Base-by-base conservation (phyloP, 768 basidiomycete genomes). In the Russula earlei region DNA sequence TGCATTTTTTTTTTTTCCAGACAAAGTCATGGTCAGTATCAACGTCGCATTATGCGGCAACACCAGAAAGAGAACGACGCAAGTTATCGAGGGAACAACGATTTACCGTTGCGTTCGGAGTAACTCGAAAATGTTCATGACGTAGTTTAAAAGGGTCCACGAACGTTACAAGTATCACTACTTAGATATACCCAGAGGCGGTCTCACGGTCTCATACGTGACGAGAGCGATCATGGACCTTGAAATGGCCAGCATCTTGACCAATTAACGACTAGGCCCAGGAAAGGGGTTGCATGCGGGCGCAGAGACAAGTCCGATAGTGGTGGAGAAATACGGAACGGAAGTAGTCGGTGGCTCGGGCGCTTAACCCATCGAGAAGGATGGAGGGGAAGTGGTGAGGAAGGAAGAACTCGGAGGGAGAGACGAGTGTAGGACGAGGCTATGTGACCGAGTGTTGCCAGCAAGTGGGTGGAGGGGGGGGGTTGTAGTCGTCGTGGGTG, bases 241-340 rank as follows among this genome's bases (percentile, higher is more conserved):
- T n/a, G n/a, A n/a, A n/a, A n/a, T n/a, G n/a, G n/a, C n/a, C n/a
- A n/a, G n/a, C n/a, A n/a, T n/a, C n/a, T n/a, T n/a, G 10, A 31
- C 10, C 29, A 31, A 31, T 7, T 7, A 10, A 31, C 5, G 29
- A 31, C 5, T 31, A 31, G 29, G 29, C 7, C 29, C 10, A 36
- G 37, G 27, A 34, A 24, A 20, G 46, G 22, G 5, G 7, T 19
- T 33, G 37, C 7, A 40, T 22, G 19, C 33, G 54, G 55, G 55
- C 48, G 55, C 42, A 36, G 40, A 50, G 42, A 50, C 42, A 56
- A 55, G 48, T 55, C 54, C 54, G 54, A 55, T 44, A 41, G 17
- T 33, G 7, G 27, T 9, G 12, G n/a, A 14, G 34, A 29, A 10
- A 5, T 7, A 40, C 17, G 12, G 47, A 38, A 20, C 45, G 38